A percentile compares a stretch with the other conserved stretches of the same genome.
These are phyloP conservation scores for Fistulinella staudtii DNA, from an alignment of 1,284 basidiomycete genomes.

Conservation along the genomic window DNA sequence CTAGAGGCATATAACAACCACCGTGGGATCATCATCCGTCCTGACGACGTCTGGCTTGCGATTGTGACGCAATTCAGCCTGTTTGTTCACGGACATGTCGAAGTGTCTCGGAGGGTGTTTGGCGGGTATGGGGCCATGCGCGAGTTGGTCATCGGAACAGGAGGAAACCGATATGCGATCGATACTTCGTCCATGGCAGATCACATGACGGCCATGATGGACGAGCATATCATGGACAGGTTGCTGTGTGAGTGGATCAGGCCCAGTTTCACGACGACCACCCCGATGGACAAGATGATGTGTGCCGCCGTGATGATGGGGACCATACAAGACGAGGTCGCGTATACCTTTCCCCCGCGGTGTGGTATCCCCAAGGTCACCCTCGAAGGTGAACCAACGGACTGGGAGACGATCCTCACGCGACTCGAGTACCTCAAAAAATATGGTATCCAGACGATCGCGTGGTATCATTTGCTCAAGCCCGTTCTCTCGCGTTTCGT, in stretches of 20 bases:
- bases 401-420: constrained; percentile 36
- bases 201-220: constrained; percentile 35
- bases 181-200: constrained; percentile 28
- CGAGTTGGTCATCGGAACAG: constrained; percentile 28
- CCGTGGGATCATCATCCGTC: constrained; percentile 35
- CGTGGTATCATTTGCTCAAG: constrained; percentile 38
- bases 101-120: constrained; percentile 39
- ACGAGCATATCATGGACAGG: constrained; percentile 36
- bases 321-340: constrained; percentile 40
- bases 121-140: constrained; percentile 39
- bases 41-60: constrained; percentile 45
- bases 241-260: constrained; percentile 40
- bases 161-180: constrained; percentile 28
- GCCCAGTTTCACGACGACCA: constrained; percentile 48
- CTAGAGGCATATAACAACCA: constrained; percentile 39
- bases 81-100: constrained; percentile 42
- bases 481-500: constrained; percentile 39
- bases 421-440: constrained; percentile 36
- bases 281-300: constrained; percentile 37
- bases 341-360: constrained; percentile 26
- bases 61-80: constrained; percentile 43
- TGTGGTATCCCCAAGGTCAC: constrained; percentile 50
- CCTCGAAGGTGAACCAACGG: constrained; percentile 36
- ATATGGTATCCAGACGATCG: constrained; percentile 35
- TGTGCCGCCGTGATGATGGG: constrained; percentile 45